A percentile compares a stretch with the other conserved stretches of the same genome.
Evolutionary conservation across 768 basidiomycete genomes (phyloP).

Genomic region (Pisolithus sp.): DNA sequence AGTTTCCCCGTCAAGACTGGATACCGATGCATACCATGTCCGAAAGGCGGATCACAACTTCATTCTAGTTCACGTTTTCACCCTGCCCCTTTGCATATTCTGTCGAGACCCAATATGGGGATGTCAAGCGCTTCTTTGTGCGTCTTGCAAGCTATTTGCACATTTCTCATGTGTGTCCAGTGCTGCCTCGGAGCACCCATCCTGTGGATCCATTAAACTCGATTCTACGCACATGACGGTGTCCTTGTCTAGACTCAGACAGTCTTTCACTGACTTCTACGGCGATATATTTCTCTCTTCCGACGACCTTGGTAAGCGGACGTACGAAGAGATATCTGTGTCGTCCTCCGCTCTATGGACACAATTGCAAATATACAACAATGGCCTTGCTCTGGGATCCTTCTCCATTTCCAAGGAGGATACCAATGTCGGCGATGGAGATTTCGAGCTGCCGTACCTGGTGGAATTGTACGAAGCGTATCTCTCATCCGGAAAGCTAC

Average conservation of each 20-base stretch:
- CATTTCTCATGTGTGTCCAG: constrained; percentile 46
- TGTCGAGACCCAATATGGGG: constrained; percentile 77
- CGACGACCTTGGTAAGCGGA: constrained; percentile 40
- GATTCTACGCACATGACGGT: constrained; percentile 47
- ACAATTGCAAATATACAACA: constrained; percentile 60
- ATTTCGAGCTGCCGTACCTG: constrained; percentile 56
- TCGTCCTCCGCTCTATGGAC: constrained; percentile 54
- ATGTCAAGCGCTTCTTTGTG: constrained; percentile 61
- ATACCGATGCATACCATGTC: constrained; percentile 11
- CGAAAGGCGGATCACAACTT: constrained; percentile 45
- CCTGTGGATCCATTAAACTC: constrained; percentile 35
- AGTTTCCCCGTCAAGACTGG: constrained; percentile 31
- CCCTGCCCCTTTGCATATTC: constrained; percentile 59
- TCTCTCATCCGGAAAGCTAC: constrained; percentile 37
- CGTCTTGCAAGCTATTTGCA: constrained; percentile 51
- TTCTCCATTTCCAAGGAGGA: constrained; percentile 41
- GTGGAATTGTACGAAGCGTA: constrained; percentile 46
- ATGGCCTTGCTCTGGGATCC: constrained; percentile 61
- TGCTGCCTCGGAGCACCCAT: constrained; percentile 19
- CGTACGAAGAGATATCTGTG: constrained; percentile 67
- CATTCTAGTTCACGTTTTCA: constrained; percentile 59
- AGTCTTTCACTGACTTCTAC: constrained; percentile 53
- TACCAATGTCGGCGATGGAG: constrained; percentile 33
- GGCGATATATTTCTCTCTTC: constrained; percentile 35
- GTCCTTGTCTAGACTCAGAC: constrained; percentile 43